phyloP scores from a whole-genome alignment of 495 filamentous ascomycete genomes.

The Penicillium ochrochloron region DNA sequence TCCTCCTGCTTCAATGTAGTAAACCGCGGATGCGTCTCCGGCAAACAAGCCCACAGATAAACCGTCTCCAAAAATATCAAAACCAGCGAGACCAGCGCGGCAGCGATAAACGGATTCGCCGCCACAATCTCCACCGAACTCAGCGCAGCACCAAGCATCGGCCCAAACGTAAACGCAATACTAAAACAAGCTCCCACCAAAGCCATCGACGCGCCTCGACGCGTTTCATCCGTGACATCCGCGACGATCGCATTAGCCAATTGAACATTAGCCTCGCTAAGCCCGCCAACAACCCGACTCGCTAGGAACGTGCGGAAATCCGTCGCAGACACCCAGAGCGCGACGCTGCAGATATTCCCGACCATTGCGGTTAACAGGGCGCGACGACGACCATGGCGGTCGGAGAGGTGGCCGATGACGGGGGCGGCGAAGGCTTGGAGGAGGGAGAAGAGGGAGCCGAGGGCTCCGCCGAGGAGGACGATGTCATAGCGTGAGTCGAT shows the following conservation, averaged over 20 bases:
- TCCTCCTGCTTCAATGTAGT: slow-evolving; percentile 40
- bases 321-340: slow-evolving; percentile 88
- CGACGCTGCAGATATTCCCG: slow-evolving; percentile 91
- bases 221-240: slow-evolving; percentile 84
- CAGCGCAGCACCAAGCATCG: slow-evolving; percentile 85
- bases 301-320: slow-evolving; percentile 96
- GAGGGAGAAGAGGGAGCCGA: slow-evolving; percentile 91
- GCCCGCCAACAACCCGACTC: slow-evolving; percentile 85
- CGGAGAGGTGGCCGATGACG: slow-evolving; percentile 85
- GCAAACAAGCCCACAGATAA: slow-evolving; percentile 85
- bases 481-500: slow-evolving; percentile 98
- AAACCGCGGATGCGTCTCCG: slow-evolving; percentile 77
- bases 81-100: slow-evolving; percentile 80
- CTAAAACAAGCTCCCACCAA: slow-evolving; percentile 96
- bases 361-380: slow-evolving; percentile 91
- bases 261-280: slow-evolving; percentile 97
- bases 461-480: slow-evolving; percentile 90
- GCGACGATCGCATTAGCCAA: slow-evolving; percentile 96
- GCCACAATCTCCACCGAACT: slow-evolving; percentile 73
- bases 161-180: slow-evolving; percentile 95
- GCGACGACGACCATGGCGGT: slow-evolving; percentile 84
- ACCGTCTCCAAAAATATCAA: slow-evolving; percentile 84
- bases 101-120: slow-evolving; percentile 90
- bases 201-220: slow-evolving; percentile 89
- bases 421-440: slow-evolving; percentile 93